Evolutionary conservation across 2,329 filamentous ascomycete species (phyloP), one percentile per base, ranked within the genome.

Genomic region (Epichloe glyceriae): DNA sequence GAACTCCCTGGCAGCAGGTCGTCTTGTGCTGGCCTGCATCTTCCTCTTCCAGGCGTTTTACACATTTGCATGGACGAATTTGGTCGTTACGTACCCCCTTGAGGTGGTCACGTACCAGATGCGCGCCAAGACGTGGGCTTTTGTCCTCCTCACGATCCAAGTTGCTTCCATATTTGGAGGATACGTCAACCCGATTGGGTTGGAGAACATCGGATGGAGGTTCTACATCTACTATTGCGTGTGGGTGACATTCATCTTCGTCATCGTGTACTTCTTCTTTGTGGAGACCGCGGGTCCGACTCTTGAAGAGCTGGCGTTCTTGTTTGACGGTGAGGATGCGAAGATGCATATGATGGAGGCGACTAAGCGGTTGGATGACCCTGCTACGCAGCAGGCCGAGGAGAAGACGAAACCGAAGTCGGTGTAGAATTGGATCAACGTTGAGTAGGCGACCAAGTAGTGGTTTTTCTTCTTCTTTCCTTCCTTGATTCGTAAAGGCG

Each of bases 41-140:
- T 72, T 72, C 53, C 48, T 71, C 35, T 71, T 70, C 55, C 64
- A 70, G 26, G 62, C 59, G 0, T 70, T 70, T 37, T 72, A 72
- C 49, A 69, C 65, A 0, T 62, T 70, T 35, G 69, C 66, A 1
- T 73, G 69, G 70, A 71, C 67, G 0, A 69, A 69, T 7, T 42
- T 73, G 42, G 63, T 71, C 2, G 68, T 72, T 0, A 69, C 68
- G 0, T 73, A 73, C 46, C 68, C 70, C 1, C 60, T 70, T 0
- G 70, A 72, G 53, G 59, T 72, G 6, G 64, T 70, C 5, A 65
- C 69, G 0, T 68, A 69, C 38, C 62, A 66, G 46, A 70, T 71
- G 63, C 65, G 69, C 6, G 69, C 69, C 48, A 71, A 70, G 58
- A 61, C 66, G 0, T 69, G 66, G 64, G 64, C 64, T 0, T 68